Evolutionary conservation across 495 filamentous ascomycete species (phyloP), one percentile per base, ranked within the genome.

Genomic region (Jackrogersella multiformis): DNA sequence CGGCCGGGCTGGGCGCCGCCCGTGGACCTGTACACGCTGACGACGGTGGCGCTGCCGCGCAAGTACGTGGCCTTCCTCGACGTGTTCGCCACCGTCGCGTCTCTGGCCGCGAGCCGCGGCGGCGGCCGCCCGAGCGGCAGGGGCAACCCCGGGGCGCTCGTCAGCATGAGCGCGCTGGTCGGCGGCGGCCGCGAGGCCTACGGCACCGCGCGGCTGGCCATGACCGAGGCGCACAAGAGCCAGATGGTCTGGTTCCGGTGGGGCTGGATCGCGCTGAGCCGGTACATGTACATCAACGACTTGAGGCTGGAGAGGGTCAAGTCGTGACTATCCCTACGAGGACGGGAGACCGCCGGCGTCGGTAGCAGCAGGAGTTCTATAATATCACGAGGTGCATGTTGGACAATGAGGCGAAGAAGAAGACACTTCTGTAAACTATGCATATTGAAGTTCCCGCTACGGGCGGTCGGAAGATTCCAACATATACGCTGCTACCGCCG

Each of bases 231-330:
- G 8, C 95, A 99, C 79, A 81, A 86, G 81, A 97, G 94, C 77
- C 95, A 99, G 84, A 99, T 99, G 95, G 84, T 90, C 35, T 99
- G 95, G 95, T 99, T 98, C 73, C 86, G 95, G 8, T 98, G 92
- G 88, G 93, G 93, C 0, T 99, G 95, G 95, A 96, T 99, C 71
- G 82, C 84, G 4, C 68, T 97, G 56, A 93, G 92, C 61, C 81
- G 95, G 61, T 99, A 98, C 79, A 98, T 99, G 95, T 85, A 91
- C 63, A 85, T 99, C 2, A 99, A 99, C 80, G 94, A 97, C 77
- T 73, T 97, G 76, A 85, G 83, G 74, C 79, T 87, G 69, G 92
- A 91, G 36, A 79, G 75, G 32, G 61, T 75, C 26, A 60, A 70
- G 59, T 39, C 58, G 10, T 73, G 62, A 75, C 21, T 24, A 55